Evolutionary conservation across 2,329 filamentous ascomycete genomes (phyloP).

Genomic region (Emergomyces orientalis): DNA sequence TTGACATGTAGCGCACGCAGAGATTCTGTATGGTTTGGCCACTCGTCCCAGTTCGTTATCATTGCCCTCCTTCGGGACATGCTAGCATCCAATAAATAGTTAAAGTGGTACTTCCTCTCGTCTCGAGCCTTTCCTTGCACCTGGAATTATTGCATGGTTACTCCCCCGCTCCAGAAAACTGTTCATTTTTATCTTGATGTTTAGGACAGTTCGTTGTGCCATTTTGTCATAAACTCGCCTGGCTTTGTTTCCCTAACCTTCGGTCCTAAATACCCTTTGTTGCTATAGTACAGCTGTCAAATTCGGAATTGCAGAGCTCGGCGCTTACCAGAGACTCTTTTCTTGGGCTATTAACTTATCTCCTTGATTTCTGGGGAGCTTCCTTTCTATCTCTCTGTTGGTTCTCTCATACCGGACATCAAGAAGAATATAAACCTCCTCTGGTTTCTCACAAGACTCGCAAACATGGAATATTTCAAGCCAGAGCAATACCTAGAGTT

Average conservation of each 20-base stretch:
- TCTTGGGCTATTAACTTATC: background rate
- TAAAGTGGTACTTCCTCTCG: background rate
- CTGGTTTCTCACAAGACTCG: background rate
- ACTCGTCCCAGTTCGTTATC: background rate
- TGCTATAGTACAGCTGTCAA: background rate
- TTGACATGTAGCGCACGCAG: no score
- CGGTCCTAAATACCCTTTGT: no score
- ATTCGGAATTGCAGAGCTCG: background rate
- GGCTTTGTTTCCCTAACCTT: background rate
- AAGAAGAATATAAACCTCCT: background rate
- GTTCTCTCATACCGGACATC: background rate
- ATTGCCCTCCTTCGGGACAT: background rate
- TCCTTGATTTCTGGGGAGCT: background rate
- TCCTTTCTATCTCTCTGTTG: background rate
- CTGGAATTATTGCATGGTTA: background rate
- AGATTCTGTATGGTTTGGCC: background rate
- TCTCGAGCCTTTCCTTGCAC: background rate
- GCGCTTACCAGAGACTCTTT: background rate
- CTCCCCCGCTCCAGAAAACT: background rate
- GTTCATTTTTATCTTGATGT: background rate
- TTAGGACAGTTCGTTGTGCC: background rate
- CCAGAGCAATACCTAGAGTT: slow-evolving; percentile 28
- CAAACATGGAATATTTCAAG: slow-evolving; percentile 23
- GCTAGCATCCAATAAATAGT: background rate
- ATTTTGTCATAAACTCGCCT: background rate